These are phyloP conservation scores for Avena sativa DNA, from an alignment of 176 grass and related monocot genomes.

Conservation along the genomic window DNA sequence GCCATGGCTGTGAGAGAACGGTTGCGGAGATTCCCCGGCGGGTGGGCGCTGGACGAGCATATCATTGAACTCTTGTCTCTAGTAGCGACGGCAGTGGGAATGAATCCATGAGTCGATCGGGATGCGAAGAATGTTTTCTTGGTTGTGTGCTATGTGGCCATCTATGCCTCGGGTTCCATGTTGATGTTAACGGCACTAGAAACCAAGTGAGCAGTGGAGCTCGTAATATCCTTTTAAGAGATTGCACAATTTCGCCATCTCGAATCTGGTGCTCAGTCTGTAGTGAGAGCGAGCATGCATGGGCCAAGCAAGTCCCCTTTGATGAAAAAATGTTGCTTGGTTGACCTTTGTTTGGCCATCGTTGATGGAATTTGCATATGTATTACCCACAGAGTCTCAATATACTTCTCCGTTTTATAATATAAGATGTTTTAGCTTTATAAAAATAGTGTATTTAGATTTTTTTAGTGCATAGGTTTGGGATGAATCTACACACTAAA, in stretches of 20 bases:
- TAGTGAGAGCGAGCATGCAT: not conserved
- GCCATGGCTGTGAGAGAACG: conserved; percentile 27
- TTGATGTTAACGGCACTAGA: conserved; percentile 2
- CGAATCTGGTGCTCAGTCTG: not conserved
- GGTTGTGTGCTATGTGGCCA: conserved; percentile 35
- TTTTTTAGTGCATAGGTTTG: too few relatives aligned
- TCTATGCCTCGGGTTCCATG: conserved; percentile 36
- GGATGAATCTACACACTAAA: too few relatives aligned
- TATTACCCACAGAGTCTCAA: not conserved
- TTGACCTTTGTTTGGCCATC: not conserved
- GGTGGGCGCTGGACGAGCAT: not conserved
- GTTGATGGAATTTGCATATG: too few relatives aligned
- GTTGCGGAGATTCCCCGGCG: not conserved
- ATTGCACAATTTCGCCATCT: not conserved
- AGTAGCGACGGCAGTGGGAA: conserved; percentile 13
- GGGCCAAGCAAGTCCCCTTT: not conserved
- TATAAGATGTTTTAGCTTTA: too few relatives aligned
- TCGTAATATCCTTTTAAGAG: not conserved
- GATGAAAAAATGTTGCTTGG: not conserved
- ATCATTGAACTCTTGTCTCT: conserved; percentile 33
- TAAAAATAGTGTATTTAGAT: too few relatives aligned
- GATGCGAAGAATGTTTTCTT: conserved; percentile 11
- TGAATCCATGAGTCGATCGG: not conserved
- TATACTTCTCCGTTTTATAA: too few relatives aligned
- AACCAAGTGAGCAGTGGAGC: not conserved